These are phyloP conservation scores for Saturnispora quitensis DNA, from an alignment of 805 yeast species.

Conservation along the genomic window DNA sequence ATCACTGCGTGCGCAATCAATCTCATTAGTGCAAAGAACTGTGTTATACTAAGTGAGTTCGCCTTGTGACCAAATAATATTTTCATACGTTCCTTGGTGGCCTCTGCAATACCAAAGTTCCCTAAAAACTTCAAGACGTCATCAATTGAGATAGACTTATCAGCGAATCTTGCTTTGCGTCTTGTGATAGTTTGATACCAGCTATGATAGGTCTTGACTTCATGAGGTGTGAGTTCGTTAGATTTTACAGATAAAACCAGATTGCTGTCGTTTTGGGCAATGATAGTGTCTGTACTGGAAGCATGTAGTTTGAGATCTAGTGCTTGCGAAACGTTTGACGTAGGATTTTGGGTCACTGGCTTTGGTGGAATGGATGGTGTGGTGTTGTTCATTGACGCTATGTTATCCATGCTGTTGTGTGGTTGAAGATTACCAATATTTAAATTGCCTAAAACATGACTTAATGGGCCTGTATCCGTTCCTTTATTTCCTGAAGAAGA, in stretches of 20 bases:
- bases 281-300: conserved; percentile 23
- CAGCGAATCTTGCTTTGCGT: conserved; percentile 41
- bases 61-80: conserved; percentile 45
- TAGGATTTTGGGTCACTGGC: background rate
- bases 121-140: conserved; percentile 75
- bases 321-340: background rate
- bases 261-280: conserved; percentile 28
- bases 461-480: background rate
- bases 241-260: conserved; percentile 59
- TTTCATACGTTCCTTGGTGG: conserved; percentile 40
- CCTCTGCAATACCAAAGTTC: conserved; percentile 59
- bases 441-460: conserved; percentile 1
- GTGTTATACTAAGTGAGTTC: conserved; percentile 69
- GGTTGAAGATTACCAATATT: background rate
- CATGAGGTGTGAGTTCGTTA: conserved; percentile 65
- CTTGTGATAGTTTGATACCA: conserved; percentile 87
- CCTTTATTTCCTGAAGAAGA: background rate
- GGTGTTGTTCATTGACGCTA: background rate
- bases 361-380: background rate
- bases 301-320: conserved; percentile 13
- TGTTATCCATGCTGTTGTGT: conserved; percentile 7
- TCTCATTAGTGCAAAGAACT: conserved; percentile 80
- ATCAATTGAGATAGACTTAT: conserved; percentile 53
- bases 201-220: conserved; percentile 74
- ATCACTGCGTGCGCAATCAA: conserved; percentile 58